These are phyloP conservation scores for Clarireedia paspali DNA, from an alignment of 2,329 filamentous ascomycete genomes.

Conservation along the genomic window DNA sequence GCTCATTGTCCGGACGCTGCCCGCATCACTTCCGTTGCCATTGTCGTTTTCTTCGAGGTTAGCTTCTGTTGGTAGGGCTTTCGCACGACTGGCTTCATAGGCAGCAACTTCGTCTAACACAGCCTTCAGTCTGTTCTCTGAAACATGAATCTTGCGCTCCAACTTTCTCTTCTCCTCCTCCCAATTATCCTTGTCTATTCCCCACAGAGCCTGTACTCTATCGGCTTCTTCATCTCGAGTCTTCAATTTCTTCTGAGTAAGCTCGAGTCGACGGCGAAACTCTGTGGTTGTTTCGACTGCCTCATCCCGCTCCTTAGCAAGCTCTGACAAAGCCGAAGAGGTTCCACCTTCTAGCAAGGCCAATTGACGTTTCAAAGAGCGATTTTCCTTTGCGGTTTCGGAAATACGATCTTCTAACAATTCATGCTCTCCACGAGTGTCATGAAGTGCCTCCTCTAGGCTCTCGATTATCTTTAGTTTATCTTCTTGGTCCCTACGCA, in stretches of 20 bases:
- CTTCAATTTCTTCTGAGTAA: slow-evolving; percentile 67
- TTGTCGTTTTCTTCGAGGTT: slow-evolving; percentile 55
- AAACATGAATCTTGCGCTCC: slow-evolving; percentile 82
- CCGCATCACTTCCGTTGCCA: slow-evolving; percentile 55
- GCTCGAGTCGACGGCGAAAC: slow-evolving; percentile 68
- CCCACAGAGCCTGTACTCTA: slow-evolving; percentile 72
- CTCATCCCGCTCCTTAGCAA: slow-evolving; percentile 80
- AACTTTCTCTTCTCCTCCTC: slow-evolving; percentile 73
- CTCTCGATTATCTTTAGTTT: slow-evolving; percentile 82
- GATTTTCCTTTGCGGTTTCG: slow-evolving; percentile 64
- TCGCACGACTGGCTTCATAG: slow-evolving; percentile 50
- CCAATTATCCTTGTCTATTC: slow-evolving; percentile 77
- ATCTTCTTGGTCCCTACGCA: slow-evolving; percentile 84
- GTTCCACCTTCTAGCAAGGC: slow-evolving; percentile 82
- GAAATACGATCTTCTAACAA: slow-evolving; percentile 54
- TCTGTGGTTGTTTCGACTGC: slow-evolving; percentile 67
- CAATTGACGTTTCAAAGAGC: slow-evolving; percentile 77
- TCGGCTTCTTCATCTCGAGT: slow-evolving; percentile 77
- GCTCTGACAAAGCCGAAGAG: slow-evolving; percentile 73
- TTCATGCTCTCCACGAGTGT: slow-evolving; percentile 67
- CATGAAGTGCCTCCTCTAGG: slow-evolving; percentile 68
- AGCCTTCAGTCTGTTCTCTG: slow-evolving; percentile 75
- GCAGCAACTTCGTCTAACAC: slow-evolving; percentile 81
- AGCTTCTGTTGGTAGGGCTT: slow-evolving; percentile 44
- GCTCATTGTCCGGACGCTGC: slow-evolving; percentile 67